Percentiles rank a stretch among this genome's conserved stretches.
Evolutionary conservation across 2,329 filamentous ascomycete species (phyloP).

Genomic region (Exophiala sp.): DNA sequence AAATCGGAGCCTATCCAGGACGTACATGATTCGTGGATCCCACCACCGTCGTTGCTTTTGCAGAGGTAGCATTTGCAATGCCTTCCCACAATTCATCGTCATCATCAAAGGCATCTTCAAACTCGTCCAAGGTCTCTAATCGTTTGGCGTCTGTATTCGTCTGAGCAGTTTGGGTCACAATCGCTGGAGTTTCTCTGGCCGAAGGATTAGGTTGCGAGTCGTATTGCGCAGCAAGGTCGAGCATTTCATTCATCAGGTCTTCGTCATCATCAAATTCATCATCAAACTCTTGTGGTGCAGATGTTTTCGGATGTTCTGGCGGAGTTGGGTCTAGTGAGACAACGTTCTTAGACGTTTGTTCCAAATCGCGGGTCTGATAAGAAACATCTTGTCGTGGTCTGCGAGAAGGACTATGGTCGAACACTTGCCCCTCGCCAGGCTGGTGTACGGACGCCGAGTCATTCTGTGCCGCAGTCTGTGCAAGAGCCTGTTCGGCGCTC

Average conservation of each 20-base stretch:
- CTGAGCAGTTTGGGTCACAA: neutral
- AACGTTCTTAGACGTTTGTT: neutral
- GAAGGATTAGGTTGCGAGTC: constrained; percentile 18
- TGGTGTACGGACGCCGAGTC: neutral
- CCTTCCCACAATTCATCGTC: constrained; percentile 68
- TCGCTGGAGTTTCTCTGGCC: neutral
- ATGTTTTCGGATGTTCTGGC: neutral
- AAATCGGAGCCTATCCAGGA: constrained; percentile 41
- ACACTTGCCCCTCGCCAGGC: neutral
- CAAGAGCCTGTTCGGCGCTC: constrained; percentile 31
- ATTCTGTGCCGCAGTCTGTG: constrained; percentile 8
- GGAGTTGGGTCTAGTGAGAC: neutral
- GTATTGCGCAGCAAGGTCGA: constrained; percentile 26
- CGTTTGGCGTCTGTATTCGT: constrained; percentile 5
- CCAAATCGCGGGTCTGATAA: neutral
- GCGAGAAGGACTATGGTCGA: neutral
- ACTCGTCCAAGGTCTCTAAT: constrained; percentile 26
- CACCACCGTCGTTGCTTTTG: constrained; percentile 55
- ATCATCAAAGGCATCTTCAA: constrained; percentile 59
- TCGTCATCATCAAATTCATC: constrained; percentile 32
- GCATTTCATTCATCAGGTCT: constrained; percentile 30
- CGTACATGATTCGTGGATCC: constrained; percentile 35
- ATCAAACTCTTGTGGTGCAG: constrained; percentile 10
- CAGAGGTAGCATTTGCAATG: constrained; percentile 59
- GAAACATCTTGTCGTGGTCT: neutral